Evolutionary conservation across 1,284 basidiomycete species (phyloP).

Genomic region (Trametes hirsuta): DNA sequence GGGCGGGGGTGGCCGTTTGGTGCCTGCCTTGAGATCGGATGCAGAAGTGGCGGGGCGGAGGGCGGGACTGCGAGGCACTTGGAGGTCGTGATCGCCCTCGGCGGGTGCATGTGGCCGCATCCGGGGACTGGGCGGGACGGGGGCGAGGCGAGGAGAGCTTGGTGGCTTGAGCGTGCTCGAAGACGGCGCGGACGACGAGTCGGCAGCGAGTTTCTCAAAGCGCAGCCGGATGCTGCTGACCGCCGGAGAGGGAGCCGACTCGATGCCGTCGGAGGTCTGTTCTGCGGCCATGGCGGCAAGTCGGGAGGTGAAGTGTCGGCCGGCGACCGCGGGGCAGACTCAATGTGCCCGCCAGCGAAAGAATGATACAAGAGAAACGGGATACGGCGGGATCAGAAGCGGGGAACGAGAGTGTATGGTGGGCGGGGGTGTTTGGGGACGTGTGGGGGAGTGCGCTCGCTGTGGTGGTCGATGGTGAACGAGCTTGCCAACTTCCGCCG

Average conservation of each 20-base stretch:
- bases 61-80: slow-evolving; percentile 26
- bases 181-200: slow-evolving; percentile 19
- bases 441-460: background rate
- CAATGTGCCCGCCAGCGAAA: slow-evolving; percentile 1
- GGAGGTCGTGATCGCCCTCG: slow-evolving; percentile 25
- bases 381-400: background rate
- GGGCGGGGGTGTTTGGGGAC: background rate
- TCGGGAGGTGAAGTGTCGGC: slow-evolving; percentile 5
- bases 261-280: slow-evolving; percentile 32
- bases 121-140: slow-evolving; percentile 41
- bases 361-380: background rate
- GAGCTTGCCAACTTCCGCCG: background rate
- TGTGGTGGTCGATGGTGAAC: slow-evolving; percentile 9
- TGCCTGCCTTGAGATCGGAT: slow-evolving; percentile 49
- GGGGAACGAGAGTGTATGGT: slow-evolving; percentile 1
- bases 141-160: slow-evolving; percentile 29
- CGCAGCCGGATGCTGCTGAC: slow-evolving; percentile 68
- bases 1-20: slow-evolving; percentile 62
- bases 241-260: slow-evolving; percentile 56
- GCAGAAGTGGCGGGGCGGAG: slow-evolving; percentile 53
- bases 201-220: slow-evolving; percentile 62
- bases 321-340: slow-evolving; percentile 2
- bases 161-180: slow-evolving; percentile 25
- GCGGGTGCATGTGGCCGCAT: slow-evolving; percentile 43
- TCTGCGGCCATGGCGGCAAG: slow-evolving; percentile 13